These are phyloP conservation scores for Wickerhamomyces hampshirensis DNA, from an alignment of 805 yeast species.

Conservation along the genomic window DNA sequence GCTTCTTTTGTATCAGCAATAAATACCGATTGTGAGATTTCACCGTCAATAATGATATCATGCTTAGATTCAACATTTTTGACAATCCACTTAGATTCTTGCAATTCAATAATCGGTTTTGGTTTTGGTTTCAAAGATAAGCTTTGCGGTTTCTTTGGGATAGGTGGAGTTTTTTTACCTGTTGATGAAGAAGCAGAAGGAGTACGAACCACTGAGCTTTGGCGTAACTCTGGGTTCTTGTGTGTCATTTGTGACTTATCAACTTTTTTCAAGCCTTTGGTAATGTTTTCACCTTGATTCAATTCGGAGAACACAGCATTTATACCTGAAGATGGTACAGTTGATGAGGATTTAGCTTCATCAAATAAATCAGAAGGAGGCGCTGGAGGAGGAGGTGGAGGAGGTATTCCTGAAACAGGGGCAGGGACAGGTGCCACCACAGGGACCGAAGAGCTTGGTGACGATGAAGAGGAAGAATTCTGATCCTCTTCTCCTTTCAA, in stretches of 20 bases:
- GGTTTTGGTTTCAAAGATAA: slow-evolving; percentile 47
- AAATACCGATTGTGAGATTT: slow-evolving; percentile 82
- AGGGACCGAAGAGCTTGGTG: slow-evolving; percentile 30
- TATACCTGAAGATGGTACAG: slow-evolving; percentile 48
- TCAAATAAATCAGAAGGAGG: slow-evolving; percentile 75
- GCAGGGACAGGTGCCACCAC: slow-evolving; percentile 50
- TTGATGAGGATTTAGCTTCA: slow-evolving; percentile 28
- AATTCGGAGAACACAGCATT: slow-evolving; percentile 89
- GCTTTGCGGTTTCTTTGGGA: slow-evolving; percentile 76
- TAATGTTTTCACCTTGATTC: slow-evolving; percentile 79
- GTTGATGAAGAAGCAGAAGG: slow-evolving; percentile 23
- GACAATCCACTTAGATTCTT: slow-evolving; percentile 85
- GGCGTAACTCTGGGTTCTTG: slow-evolving; percentile 79
- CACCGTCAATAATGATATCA: slow-evolving; percentile 68
- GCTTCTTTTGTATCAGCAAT: slow-evolving; percentile 74
- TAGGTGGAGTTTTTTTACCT: slow-evolving; percentile 51
- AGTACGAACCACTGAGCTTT: slow-evolving; percentile 39
- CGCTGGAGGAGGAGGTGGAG: slow-evolving; percentile 95
- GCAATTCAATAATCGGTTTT: slow-evolving; percentile 66
- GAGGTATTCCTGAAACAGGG: slow-evolving; percentile 90
- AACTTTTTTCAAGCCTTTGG: slow-evolving; percentile 84
- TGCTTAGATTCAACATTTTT: slow-evolving; percentile 67
- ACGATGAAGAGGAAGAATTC: slow-evolving; percentile 25
- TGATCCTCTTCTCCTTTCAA: slow-evolving; percentile 31
- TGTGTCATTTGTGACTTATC: slow-evolving; percentile 93